phyloP scores from a whole-genome alignment of 164 flowering plant genomes.

The Aristolochia fimbriata region DNA sequence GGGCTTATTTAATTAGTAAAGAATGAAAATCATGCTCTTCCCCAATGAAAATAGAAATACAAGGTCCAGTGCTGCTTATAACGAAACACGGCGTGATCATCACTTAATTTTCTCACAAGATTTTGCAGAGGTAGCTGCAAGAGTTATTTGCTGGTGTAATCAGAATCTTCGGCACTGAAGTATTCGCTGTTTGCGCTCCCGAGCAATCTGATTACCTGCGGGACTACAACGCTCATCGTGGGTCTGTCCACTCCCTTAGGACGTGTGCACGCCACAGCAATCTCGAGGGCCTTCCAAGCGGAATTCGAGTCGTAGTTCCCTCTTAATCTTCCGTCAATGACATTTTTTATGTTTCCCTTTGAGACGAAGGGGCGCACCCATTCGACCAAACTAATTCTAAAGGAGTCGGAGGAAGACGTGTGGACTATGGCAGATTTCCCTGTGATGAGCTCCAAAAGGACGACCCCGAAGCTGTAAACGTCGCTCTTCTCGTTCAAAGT shows the following conservation, averaged over 20 bases:
- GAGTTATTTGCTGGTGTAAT: no score
- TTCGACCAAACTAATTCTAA: constrained; percentile 11
- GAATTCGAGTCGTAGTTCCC: constrained; percentile 21
- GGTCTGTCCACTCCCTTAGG: constrained; percentile 15
- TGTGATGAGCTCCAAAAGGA: constrained; percentile 39
- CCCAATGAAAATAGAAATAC: no score
- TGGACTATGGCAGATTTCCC: constrained; percentile 17
- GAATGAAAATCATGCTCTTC: no score
- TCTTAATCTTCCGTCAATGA: constrained; percentile 24
- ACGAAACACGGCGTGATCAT: no score
- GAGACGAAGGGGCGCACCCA: constrained; percentile 19
- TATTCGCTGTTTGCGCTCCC: no score
- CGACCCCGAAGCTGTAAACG: constrained; percentile 44
- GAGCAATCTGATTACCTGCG: neutral
- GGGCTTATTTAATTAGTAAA: no score
- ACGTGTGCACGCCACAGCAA: constrained; percentile 27
- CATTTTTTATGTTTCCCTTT: constrained; percentile 15
- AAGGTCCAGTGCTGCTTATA: no score
- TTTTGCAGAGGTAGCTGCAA: no score
- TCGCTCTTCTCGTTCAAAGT: constrained; percentile 43
- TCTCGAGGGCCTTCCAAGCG: constrained; percentile 22
- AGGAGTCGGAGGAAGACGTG: neutral
- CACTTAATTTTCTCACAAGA: no score
- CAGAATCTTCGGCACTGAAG: no score
- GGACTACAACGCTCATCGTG: constrained; percentile 22